Percentiles rank a stretch among this genome's conserved stretches.
Conservation (phyloP, 140 eudicot genomes). For the Bidens hawaiensis region DNA sequence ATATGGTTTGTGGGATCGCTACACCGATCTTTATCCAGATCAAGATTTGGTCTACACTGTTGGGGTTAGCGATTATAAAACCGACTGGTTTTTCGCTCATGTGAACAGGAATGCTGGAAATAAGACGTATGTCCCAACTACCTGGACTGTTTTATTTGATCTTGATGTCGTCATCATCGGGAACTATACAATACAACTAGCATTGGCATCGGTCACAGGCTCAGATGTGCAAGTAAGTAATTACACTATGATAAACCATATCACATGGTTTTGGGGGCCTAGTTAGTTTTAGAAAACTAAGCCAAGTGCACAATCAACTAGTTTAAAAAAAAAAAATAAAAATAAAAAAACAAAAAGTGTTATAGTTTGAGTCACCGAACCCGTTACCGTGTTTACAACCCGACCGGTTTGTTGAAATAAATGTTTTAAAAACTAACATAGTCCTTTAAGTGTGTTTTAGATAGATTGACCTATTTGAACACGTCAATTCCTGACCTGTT, state of each 20-base stretch:
- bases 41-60: conserved; percentile 61
- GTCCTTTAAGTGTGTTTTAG: too few species aligned
- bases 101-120: conserved; percentile 52
- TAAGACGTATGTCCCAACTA: conserved; percentile 43
- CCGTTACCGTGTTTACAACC: too few species aligned
- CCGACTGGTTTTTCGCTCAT: conserved; percentile 86
- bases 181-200: conserved; percentile 55
- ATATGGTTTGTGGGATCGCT: conserved; percentile 92
- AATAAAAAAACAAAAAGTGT: too few species aligned
- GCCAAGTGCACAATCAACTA: background rate
- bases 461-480: too few species aligned
- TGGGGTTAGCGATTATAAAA: conserved; percentile 42
- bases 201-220: conserved; percentile 56
- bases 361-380: too few species aligned
- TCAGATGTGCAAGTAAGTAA: conserved; percentile 51
- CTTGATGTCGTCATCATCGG: conserved; percentile 27
- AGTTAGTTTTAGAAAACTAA: background rate
- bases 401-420: too few species aligned
- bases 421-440: too few species aligned
- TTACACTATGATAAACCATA: background rate
- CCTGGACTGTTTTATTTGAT: conserved; percentile 64
- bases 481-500: too few species aligned
- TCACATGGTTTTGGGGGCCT: background rate
- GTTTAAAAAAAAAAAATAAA: too few species aligned
- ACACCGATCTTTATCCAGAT: conserved; percentile 67